These are phyloP conservation scores for Pneumocystis canis DNA, from an alignment of 1,139 yeast genomes.

Conservation along the genomic window DNA sequence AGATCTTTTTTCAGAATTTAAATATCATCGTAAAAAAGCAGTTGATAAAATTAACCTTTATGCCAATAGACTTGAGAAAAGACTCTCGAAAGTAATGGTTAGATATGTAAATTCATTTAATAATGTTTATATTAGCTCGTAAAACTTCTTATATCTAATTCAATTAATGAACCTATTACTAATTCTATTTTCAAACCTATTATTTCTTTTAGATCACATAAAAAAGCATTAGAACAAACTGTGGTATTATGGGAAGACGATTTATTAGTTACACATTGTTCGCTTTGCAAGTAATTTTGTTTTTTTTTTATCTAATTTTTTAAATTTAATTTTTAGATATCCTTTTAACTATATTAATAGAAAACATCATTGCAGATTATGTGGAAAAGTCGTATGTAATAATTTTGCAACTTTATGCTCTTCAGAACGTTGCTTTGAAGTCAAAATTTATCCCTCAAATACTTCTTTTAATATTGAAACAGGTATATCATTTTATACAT, in stretches of 20 bases:
- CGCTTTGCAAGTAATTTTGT: constrained; percentile 37
- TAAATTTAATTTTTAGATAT: background rate
- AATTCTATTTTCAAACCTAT: constrained; percentile 10
- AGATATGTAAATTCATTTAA: constrained; percentile 12
- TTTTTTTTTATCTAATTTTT: background rate
- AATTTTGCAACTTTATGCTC: constrained; percentile 25
- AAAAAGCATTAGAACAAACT: constrained; percentile 31
- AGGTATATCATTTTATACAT: constrained; percentile 24
- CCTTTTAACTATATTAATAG: constrained; percentile 46
- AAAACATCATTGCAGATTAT: constrained; percentile 77
- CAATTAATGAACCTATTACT: constrained; percentile 10
- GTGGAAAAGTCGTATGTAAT: constrained; percentile 75
- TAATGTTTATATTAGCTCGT: background rate
- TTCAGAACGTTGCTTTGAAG: constrained; percentile 17
- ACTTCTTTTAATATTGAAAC: constrained; percentile 19
- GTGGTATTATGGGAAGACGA: constrained; percentile 64
- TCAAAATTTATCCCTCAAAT: background rate
- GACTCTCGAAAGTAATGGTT: constrained; percentile 39
- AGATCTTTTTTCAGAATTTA: background rate
- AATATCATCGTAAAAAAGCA: constrained; percentile 9
- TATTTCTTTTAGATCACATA: background rate
- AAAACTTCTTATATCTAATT: background rate
- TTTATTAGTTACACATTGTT: constrained; percentile 37
- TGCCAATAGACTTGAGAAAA: constrained; percentile 39
- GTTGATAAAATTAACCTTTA: constrained; percentile 16